Percentiles rank a stretch among this genome's conserved stretches.
Evolutionary conservation across 805 yeast genomes (phyloP).

Genomic region (Zygosaccharomyces bailii): DNA sequence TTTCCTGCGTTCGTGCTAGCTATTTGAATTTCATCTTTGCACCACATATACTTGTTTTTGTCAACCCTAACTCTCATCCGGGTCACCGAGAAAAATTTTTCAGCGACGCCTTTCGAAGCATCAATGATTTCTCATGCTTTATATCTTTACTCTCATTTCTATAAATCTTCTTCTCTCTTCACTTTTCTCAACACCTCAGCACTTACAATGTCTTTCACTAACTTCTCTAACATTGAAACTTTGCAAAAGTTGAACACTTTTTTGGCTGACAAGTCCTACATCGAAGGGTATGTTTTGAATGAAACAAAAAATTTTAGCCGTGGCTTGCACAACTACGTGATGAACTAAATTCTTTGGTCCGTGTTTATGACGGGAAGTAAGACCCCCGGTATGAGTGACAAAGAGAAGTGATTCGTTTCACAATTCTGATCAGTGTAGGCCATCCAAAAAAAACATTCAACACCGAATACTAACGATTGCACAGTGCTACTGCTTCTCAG

Average conservation of each 20-base stretch:
- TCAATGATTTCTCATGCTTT: neutral
- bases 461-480: constrained; percentile 6
- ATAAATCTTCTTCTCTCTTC: neutral
- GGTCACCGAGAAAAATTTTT: constrained; percentile 11
- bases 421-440: constrained; percentile 7
- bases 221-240: constrained; percentile 76
- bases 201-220: constrained; percentile 65
- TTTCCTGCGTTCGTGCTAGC: neutral
- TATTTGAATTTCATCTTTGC: neutral
- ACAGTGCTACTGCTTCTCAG: constrained; percentile 83
- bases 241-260: constrained; percentile 71
- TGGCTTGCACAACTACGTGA: constrained; percentile 40
- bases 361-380: constrained; percentile 95
- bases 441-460: neutral
- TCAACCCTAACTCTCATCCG: constrained; percentile 7
- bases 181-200: neutral
- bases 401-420: constrained; percentile 36
- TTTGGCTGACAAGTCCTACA: constrained; percentile 90
- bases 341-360: constrained; percentile 77
- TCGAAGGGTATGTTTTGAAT: constrained; percentile 78
- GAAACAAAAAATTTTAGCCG: neutral
- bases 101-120: constrained; percentile 5
- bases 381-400: constrained; percentile 96
- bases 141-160: neutral
- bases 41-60: neutral